A percentile compares a stretch with the other conserved stretches of the same genome.
Conservation (phyloP, 2,329 filamentous ascomycete genomes). For the Tolypocladium paradoxum region DNA sequence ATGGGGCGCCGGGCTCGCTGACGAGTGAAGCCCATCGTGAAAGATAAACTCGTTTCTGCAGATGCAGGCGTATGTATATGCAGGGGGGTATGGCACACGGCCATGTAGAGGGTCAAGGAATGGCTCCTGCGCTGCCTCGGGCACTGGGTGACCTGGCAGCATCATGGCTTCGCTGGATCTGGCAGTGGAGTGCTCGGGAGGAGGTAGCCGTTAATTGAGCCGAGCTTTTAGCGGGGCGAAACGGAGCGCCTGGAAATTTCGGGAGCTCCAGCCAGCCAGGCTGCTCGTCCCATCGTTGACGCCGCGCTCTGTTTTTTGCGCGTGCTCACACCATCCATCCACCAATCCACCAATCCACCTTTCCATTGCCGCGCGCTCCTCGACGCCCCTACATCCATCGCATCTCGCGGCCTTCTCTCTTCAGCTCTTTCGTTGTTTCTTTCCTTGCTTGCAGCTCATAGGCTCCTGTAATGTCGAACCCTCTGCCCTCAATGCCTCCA, state of each 20-base stretch:
- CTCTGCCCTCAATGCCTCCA: conserved; percentile 37
- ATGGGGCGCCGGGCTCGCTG: too few species aligned
- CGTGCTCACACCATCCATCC: conserved; percentile 8
- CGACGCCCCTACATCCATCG: conserved; percentile 18
- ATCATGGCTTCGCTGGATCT: background rate
- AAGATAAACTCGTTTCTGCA: background rate
- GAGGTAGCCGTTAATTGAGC: background rate
- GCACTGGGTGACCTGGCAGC: background rate
- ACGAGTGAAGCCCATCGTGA: background rate
- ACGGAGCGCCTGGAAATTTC: conserved; percentile 17
- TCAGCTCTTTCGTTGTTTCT: conserved; percentile 12
- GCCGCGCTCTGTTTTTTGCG: conserved; percentile 19
- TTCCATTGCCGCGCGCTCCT: background rate
- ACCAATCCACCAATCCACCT: conserved; percentile 13
- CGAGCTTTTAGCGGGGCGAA: conserved; percentile 1
- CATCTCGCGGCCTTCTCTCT: conserved; percentile 14
- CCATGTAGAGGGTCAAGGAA: background rate
- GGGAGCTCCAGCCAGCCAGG: conserved; percentile 8
- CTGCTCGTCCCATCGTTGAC: conserved; percentile 2
- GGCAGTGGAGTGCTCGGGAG: background rate
- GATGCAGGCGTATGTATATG: background rate
- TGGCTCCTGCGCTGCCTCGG: conserved; percentile 1
- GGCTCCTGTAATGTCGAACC: conserved; percentile 29
- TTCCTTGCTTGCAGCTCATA: conserved; percentile 9
- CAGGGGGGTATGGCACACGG: background rate